Evolutionary conservation across 2,329 filamentous ascomycete species (phyloP), one percentile per base, ranked within the genome.

Genomic region (Xylariaceae sp.): DNA sequence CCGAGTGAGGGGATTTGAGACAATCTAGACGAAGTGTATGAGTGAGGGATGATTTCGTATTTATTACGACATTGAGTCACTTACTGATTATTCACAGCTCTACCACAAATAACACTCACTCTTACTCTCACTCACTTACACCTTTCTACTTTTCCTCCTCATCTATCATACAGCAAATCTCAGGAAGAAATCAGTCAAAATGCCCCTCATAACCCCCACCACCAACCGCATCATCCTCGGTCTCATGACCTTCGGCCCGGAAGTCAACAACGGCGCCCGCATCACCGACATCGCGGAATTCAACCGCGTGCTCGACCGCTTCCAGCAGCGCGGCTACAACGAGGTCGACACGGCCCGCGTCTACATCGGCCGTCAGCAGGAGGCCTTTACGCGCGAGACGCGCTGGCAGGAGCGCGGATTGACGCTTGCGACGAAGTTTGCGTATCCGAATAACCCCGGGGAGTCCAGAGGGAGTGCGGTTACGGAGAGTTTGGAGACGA

Each of bases 291-390:
- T 80, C 1, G 73, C 84, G 59, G 87, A 88, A 49, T 91, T 87
- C 77, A 89, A 87, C 67, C 82, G 82, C 66, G 82, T 82, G 49
- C 83, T 96, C 44, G 88, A 93, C 71, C 80, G 87, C 64, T 85
- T 96, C 70, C 88, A 93, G 73, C 77, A 79, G n/a, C 82, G 86
- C 59, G 90, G 90, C 44, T 93, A 95, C 76, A 86, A 87, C 70
- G 92, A 96, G 71, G 76, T 96, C 44, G 92, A 96, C 72, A 96
- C 92, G 1, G 90, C 92, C 0, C 83, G 90, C 30, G 71, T 84
- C 59, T 96, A 96, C 68, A 77, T 89, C 13, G 85, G 76, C 51
- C 85, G 87, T 53, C 76, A 84, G 65, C 90, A 96, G 71, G 92
- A 96, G 74, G 88, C 82, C 10, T 95, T 87, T 73, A 92, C 90